These are phyloP conservation scores for Aspergillus felis DNA, from an alignment of 2,329 filamentous ascomycete species.

Conservation along the genomic window DNA sequence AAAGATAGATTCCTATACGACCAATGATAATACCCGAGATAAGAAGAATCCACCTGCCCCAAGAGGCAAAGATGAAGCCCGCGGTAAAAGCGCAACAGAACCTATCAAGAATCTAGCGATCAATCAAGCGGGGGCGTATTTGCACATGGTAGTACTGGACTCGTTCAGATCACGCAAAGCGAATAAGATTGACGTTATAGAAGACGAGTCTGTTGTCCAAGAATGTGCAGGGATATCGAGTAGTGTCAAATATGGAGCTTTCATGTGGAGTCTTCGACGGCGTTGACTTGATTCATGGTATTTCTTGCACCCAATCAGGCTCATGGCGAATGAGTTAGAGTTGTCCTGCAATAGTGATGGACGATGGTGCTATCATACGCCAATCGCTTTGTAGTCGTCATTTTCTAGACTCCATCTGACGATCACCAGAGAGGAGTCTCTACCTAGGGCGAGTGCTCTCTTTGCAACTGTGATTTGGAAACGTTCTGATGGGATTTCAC, in stretches of 20 bases:
- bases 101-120: too few species aligned
- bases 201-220: slow-evolving; percentile 9
- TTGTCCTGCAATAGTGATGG: not conserved
- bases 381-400: not conserved
- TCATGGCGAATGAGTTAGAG: not conserved
- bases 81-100: too few species aligned
- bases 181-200: slow-evolving; percentile 20
- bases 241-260: not conserved
- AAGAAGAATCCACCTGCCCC: not conserved
- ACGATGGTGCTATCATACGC: not conserved
- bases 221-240: not conserved
- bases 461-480: not conserved
- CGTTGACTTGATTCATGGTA: not conserved
- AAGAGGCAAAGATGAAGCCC: not conserved
- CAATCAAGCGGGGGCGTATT: not conserved
- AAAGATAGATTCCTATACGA: slow-evolving; percentile 2
- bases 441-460: too few species aligned
- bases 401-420: not conserved
- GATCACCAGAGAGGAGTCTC: not conserved
- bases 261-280: not conserved
- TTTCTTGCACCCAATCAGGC: not conserved
- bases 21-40: not conserved
- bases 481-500: not conserved
- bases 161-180: slow-evolving; percentile 17
- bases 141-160: not conserved